phyloP scores from a whole-genome alignment of 257 asterid genomes.

The Haberlea rhodopensis region DNA sequence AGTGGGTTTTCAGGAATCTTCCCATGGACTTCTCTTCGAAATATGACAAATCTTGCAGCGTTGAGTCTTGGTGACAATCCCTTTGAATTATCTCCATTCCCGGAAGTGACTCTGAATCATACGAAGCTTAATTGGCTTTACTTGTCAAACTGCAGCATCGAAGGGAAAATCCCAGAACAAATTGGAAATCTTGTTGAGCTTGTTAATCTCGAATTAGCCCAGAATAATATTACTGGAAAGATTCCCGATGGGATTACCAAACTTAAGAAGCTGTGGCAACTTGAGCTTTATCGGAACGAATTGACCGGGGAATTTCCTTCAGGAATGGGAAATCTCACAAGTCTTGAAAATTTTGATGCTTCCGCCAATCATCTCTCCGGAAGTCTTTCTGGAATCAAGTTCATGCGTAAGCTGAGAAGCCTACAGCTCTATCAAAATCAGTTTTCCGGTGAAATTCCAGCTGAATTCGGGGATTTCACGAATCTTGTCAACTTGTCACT shows the following conservation, averaged over 20 bases:
- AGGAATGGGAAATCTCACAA: constrained; percentile 61
- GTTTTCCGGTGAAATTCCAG: constrained; percentile 68
- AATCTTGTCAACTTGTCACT: constrained; percentile 60
- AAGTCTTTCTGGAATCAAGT: constrained; percentile 51
- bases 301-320: constrained; percentile 66
- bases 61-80: constrained; percentile 73
- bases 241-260: constrained; percentile 64
- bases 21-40: constrained; percentile 59
- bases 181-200: constrained; percentile 66
- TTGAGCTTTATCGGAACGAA: constrained; percentile 56
- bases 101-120: constrained; percentile 38
- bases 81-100: constrained; percentile 52
- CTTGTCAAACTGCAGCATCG: constrained; percentile 60
- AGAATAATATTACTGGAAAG: constrained; percentile 53
- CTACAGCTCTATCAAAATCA: constrained; percentile 62
- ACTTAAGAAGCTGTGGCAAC: constrained; percentile 62
- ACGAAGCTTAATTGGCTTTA: constrained; percentile 55
- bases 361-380: constrained; percentile 62
- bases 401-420: constrained; percentile 50
- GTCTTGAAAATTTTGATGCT: constrained; percentile 69
- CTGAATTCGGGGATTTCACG: constrained; percentile 69
- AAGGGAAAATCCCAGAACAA: constrained; percentile 62
- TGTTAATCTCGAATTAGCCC: constrained; percentile 50
- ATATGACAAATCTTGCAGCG: constrained; percentile 43
- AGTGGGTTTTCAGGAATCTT: constrained; percentile 73